Evolutionary conservation across 2,329 filamentous ascomycete species (phyloP).

Genomic region (Bipolaris gigantea): DNA sequence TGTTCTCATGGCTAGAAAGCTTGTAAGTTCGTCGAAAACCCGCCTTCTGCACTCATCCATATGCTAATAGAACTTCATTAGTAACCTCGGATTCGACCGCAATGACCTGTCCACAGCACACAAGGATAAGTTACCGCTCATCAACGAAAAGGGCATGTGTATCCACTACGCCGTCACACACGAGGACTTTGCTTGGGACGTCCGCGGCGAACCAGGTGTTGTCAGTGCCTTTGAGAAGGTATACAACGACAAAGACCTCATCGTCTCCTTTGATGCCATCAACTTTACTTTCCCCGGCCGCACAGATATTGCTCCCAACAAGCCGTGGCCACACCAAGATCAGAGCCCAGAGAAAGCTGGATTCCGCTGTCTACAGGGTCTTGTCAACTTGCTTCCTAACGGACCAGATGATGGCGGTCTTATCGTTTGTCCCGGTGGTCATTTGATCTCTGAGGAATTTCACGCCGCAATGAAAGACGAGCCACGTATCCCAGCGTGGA

Average conservation of each 20-base stretch:
- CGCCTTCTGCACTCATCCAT: neutral
- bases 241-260: conserved; percentile 42
- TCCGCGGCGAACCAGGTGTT: conserved; percentile 45
- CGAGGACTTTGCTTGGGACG: conserved; percentile 49
- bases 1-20: conserved; percentile 37
- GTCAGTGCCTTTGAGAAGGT: conserved; percentile 31
- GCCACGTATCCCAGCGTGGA: conserved; percentile 35
- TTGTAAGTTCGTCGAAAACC: conserved; percentile 25
- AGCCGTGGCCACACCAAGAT: conserved; percentile 44
- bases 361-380: conserved; percentile 56
- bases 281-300: conserved; percentile 43
- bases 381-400: conserved; percentile 51
- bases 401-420: conserved; percentile 45
- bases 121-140: conserved; percentile 24
- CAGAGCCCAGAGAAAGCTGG: conserved; percentile 44
- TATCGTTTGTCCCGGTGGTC: conserved; percentile 41
- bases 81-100: conserved; percentile 25
- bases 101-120: conserved; percentile 25
- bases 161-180: conserved; percentile 43
- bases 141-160: conserved; percentile 28
- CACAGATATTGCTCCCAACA: conserved; percentile 27
- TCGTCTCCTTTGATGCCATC: conserved; percentile 45
- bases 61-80: neutral
- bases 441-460: conserved; percentile 39
- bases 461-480: conserved; percentile 28